Evolutionary conservation across 83 land plant species (phyloP).

Genomic region (Larix sibirica): DNA sequence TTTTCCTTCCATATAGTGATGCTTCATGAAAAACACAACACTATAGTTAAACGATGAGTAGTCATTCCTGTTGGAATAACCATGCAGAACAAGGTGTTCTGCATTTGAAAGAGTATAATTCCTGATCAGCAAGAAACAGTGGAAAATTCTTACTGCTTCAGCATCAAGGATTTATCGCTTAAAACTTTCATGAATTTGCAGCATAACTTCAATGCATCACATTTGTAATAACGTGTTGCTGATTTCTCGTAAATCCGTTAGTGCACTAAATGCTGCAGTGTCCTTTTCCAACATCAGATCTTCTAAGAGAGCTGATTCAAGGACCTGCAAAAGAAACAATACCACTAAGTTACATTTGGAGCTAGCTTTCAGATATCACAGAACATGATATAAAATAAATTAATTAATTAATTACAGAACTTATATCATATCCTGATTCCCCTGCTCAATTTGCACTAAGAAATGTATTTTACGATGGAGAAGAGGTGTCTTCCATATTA

Average conservation of each 20-base stretch:
- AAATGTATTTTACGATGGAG: neutral
- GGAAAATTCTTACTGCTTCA: neutral
- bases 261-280: constrained; percentile 23
- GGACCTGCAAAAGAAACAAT: constrained; percentile 13
- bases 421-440: constrained; percentile 19
- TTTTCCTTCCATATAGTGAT: neutral
- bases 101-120: neutral
- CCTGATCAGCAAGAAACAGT: neutral
- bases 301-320: constrained; percentile 15
- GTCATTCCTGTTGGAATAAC: neutral
- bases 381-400: neutral
- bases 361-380: neutral
- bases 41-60: neutral
- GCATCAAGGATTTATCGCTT: neutral
- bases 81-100: neutral
- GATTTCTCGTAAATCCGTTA: constrained; percentile 23
- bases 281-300: constrained; percentile 15
- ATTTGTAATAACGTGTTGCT: constrained; percentile 27
- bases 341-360: neutral
- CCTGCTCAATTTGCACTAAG: neutral
- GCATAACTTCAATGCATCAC: neutral
- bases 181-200: neutral
- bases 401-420: neutral
- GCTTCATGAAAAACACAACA: neutral
- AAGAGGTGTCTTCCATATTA: neutral